Base-by-base conservation (phyloP, 495 filamentous ascomycete genomes). In the Lasiosphaeria hispida region DNA sequence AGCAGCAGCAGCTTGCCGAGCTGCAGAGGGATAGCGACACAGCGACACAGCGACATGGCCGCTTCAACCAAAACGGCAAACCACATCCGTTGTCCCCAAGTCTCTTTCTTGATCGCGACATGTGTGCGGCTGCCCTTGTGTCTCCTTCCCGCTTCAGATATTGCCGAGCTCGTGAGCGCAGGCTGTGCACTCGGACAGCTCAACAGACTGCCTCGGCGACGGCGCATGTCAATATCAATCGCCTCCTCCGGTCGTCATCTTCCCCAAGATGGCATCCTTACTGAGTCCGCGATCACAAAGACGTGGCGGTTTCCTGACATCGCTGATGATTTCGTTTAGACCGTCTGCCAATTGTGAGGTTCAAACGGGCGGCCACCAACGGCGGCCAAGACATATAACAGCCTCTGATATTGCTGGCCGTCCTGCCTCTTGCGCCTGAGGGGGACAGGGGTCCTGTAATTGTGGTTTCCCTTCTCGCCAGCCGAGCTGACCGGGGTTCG, bases 401-500 rank as follows among this genome's bases (percentile, higher is more conserved):
- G 58, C 42, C 30, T 55, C 53, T 69, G 66, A 67, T 70, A 67
- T 67, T 66, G 55, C 55, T 52, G 19, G 39, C 61, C 45, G 53
- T 52, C 42, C 48, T 53, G 57, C 30, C 34, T 45, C 55, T 58
- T 54, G 10, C 2, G 5, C 14, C 39, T 41, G 39, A 41, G 11
- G 39, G 39, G 34, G 51, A 45, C 49, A 49, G 51, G 59, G 62
- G 49, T 39, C 52, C 14, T 53, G 51, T 60, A 53, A 55, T 55
- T 55, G 63, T 68, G 65, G 54, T 67, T 71, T 65, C 66, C 68
- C 61, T 69, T 68, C 67, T 68, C 63, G 69, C 72, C 69, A 77
- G 72, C 74, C 74, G 74, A 78, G 74, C 69, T 69, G 69, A 72
- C 72, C 75, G 67, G 74, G 72, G 63, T 60, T 38, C 38, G 41